Evolutionary conservation across 257 asterid genomes (phyloP).

Genomic region (Capsicum pubescens): DNA sequence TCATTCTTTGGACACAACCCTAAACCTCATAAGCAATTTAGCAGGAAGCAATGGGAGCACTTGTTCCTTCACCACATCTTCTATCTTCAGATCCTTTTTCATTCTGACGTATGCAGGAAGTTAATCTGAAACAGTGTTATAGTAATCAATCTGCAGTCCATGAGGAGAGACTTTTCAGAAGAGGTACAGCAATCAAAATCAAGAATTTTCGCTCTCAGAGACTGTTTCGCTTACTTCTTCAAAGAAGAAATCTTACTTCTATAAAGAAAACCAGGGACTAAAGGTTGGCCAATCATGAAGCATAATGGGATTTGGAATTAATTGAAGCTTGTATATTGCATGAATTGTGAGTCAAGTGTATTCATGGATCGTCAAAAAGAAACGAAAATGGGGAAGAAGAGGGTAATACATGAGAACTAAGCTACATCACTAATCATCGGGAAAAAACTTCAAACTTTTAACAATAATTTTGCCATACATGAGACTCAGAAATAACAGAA

Average conservation of each 20-base stretch:
- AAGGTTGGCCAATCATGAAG: background rate
- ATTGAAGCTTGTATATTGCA: background rate
- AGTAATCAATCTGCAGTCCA: constrained; percentile 26
- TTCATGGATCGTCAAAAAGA: background rate
- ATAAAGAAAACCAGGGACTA: background rate
- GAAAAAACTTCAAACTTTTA: background rate
- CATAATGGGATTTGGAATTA: background rate
- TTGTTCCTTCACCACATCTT: constrained; percentile 36
- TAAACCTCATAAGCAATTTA: constrained; percentile 45
- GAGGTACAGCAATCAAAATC: background rate
- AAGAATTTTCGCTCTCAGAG: background rate
- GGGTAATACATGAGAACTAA: background rate
- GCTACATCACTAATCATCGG: background rate
- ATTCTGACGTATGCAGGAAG: background rate
- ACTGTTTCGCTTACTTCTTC: background rate
- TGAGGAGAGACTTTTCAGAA: background rate
- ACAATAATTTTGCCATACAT: too few relatives aligned
- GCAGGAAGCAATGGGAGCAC: constrained; percentile 59
- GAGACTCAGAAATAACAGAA: background rate
- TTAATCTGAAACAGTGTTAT: background rate
- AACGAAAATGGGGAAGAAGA: background rate
- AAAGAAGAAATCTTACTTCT: background rate
- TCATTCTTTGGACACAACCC: constrained; percentile 57
- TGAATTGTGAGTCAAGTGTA: background rate
- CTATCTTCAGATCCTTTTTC: constrained; percentile 24